Percentiles rank a stretch among this genome's conserved stretches.
These are phyloP conservation scores for Cutaneotrichosporon sp. DNA, from an alignment of 1,284 basidiomycete species.

Conservation along the genomic window DNA sequence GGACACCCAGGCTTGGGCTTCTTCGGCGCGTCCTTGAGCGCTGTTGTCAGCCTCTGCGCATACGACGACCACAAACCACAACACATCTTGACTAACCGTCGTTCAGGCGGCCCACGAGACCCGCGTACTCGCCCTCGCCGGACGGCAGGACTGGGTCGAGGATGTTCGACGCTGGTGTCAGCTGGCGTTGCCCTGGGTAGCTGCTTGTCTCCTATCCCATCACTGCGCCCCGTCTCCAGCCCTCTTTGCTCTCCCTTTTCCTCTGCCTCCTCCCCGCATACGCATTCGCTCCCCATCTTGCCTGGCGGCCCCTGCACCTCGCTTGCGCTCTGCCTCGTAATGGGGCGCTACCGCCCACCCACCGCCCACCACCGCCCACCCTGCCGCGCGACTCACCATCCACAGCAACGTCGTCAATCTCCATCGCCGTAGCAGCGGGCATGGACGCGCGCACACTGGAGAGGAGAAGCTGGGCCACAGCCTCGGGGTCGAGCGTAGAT, in stretches of 20 bases:
- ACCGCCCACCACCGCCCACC: background rate
- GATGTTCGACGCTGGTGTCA: constrained; percentile 5
- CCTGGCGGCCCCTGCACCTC: too few species aligned
- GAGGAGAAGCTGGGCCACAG: constrained; percentile 36
- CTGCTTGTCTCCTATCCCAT: too few species aligned
- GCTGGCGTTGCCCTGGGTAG: background rate
- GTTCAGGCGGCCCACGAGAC: constrained; percentile 18
- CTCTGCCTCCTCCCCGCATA: too few species aligned
- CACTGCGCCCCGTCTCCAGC: too few species aligned
- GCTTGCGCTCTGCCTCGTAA: too few species aligned
- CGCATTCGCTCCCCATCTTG: too few species aligned
- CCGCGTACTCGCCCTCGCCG: constrained; percentile 14
- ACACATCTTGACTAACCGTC: constrained; percentile 13
- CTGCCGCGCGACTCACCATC: constrained; percentile 27
- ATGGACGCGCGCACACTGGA: constrained; percentile 40
- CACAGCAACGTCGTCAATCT: constrained; percentile 46
- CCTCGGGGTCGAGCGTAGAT: constrained; percentile 27
- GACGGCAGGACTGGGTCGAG: background rate
- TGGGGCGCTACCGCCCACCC: too few species aligned
- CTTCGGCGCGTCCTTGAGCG: constrained; percentile 29
- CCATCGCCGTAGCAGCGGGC: constrained; percentile 44
- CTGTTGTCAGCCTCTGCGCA: constrained; percentile 9
- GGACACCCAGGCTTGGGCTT: constrained; percentile 37
- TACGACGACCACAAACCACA: background rate
- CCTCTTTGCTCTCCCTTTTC: background rate